Conservation (phyloP, 139 green algal genomes). For the Pleodorina starrii region DNA sequence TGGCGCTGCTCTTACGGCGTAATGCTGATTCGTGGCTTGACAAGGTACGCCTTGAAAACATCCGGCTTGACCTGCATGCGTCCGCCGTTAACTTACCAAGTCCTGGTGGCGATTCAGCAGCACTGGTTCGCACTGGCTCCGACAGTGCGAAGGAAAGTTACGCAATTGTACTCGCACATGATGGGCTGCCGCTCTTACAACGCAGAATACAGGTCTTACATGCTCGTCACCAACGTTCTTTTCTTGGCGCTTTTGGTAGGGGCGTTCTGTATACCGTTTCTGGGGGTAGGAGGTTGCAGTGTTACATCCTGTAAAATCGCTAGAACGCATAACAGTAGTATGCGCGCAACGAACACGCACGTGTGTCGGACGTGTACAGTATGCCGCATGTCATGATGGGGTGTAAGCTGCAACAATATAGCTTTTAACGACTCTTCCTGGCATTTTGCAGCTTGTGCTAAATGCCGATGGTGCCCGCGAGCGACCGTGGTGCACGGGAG, state of each 20-base stretch:
- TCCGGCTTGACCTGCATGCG: too few species aligned
- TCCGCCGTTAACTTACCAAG: too few species aligned
- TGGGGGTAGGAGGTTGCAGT: not conserved
- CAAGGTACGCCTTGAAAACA: too few species aligned
- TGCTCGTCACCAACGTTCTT: not conserved
- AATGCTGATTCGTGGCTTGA: too few species aligned
- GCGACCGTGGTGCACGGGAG: constrained; percentile 17
- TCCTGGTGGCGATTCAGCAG: too few species aligned
- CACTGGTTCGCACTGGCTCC: too few species aligned
- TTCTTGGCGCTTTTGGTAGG: not conserved
- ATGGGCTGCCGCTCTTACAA: too few species aligned
- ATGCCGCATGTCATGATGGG: not conserved
- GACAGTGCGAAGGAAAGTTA: too few species aligned
- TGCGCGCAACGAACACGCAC: not conserved
- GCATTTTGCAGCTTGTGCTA: not conserved
- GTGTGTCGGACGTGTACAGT: not conserved
- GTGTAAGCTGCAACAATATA: not conserved
- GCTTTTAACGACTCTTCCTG: not conserved
- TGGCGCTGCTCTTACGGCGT: too few species aligned
- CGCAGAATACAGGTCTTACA: too few species aligned
- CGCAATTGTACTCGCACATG: too few species aligned
- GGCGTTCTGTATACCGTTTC: not conserved
- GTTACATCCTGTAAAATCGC: not conserved
- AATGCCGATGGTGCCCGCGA: not conserved
- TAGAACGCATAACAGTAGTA: not conserved